Base-by-base conservation (phyloP, 495 filamentous ascomycete species). In the Xylaria venustula region DNA sequence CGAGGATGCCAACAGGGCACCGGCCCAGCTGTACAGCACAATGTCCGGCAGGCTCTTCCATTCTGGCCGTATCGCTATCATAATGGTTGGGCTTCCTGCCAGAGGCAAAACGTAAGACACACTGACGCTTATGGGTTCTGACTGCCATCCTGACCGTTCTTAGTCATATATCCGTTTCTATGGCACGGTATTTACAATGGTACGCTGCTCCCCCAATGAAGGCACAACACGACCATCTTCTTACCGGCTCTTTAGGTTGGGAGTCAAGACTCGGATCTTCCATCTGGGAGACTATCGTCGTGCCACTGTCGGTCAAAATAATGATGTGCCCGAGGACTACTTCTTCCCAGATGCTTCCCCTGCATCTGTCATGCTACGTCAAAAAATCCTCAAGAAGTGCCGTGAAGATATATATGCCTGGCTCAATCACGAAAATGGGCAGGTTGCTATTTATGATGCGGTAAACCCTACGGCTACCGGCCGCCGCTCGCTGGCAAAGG, bases 371-470 rank as follows among this genome's bases (percentile, higher is more conserved):
- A 84, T 97, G 63, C 81, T 98, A 17, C 87, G 95, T 46, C 92
- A 97, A 73, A 97, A 96, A 78, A 98, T 99, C 50, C 83, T 98
- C 7, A 96, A 97, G 77, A 94, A 94, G 73, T 99, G 95, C 66
- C 86, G 93, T 50, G 93, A 98, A 72, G 95, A 99, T 67, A 95
- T 99, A 34, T 96, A 96, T 60, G 87, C 89, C 57, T 99, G 96
- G 77, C 79, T 99, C 37, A 92, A 97, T 63, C 87, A 97, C 64
- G 95, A 98, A 67, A 98, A 97, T 67, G 95, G 95, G 12, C 95
- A 99, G 67, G 92, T 99, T 52, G 95, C 95, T 41, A 98, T 99
- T 52, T 99, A 98, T 67, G 95, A 99, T 78, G 94, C 95, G 25
- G 95, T 99, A n/a, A 98, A 98, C 68, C 91, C 93, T 11, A 83